phyloP scores from a whole-genome alignment of 495 filamentous ascomycete species.

The Apodospora peruviana region DNA sequence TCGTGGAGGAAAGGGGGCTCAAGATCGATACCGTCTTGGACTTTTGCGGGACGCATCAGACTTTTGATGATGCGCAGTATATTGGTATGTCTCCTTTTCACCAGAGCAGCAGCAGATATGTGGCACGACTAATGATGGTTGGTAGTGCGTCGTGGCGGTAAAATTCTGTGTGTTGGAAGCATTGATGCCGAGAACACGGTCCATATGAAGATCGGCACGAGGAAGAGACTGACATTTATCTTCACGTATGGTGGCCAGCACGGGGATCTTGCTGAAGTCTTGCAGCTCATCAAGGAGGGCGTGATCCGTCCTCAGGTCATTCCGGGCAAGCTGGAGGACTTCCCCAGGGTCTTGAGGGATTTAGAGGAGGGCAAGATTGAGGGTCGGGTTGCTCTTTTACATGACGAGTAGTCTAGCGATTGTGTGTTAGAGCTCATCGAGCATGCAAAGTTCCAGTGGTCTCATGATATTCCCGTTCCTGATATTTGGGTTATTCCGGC shows the following conservation, averaged over 20 bases:
- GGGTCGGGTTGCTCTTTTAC: slow-evolving; percentile 13
- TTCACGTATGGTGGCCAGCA: slow-evolving; percentile 13
- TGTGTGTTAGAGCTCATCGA: slow-evolving; percentile 28
- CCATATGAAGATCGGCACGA: slow-evolving; percentile 12
- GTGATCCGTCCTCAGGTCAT: slow-evolving; percentile 16
- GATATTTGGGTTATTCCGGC: too few relatives aligned
- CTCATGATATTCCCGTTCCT: too few relatives aligned
- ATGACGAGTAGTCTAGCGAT: slow-evolving; percentile 5
- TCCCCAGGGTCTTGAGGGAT: slow-evolving; percentile 12
- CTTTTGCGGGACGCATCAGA: slow-evolving; percentile 11
- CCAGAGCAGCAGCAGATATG: too few relatives aligned
- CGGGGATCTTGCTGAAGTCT: slow-evolving; percentile 5
- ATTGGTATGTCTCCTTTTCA: slow-evolving; percentile 7
- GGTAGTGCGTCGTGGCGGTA: slow-evolving; percentile 19
- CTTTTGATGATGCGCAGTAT: slow-evolving; percentile 10
- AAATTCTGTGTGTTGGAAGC: slow-evolving; percentile 34
- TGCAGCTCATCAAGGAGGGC: slow-evolving; percentile 16
- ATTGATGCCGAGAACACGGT: slow-evolving; percentile 25
- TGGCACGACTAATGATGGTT: too few relatives aligned
- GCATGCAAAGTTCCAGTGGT: too few relatives aligned
- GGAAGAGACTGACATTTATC: slow-evolving; percentile 13
- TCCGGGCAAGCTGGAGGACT: slow-evolving; percentile 12
- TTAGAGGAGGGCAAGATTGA: slow-evolving; percentile 12
- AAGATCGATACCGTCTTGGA: slow-evolving; percentile 6
- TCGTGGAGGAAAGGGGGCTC: slow-evolving; percentile 8